Evolutionary conservation across 768 basidiomycete genomes (phyloP), one percentile per base, ranked within the genome.

Genomic region (Tulasnella sp.): DNA sequence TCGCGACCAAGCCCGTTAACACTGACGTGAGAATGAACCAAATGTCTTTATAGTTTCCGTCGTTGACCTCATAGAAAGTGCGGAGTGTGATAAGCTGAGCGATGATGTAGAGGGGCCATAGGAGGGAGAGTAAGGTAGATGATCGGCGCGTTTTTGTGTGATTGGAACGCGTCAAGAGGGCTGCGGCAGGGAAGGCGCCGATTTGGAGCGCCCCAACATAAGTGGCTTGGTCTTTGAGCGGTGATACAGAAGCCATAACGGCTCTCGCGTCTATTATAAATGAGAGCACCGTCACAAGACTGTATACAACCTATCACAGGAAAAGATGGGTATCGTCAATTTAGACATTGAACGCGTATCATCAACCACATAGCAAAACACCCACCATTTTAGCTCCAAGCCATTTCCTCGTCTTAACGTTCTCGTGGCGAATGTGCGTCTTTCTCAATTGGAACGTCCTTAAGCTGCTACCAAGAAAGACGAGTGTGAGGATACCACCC

Each of bases 31-130:
- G 50, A 17, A 38, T 19, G 2, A 30, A 32, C 29, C 70, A 73
- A 47, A 70, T 65, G 26, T 69, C 67, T 42, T 64, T 60, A 44
- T 63, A 47, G n/a, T 75, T 51, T 50, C 74, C 66, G 65, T 52
- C 23, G 45, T 64, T 58, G 49, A 67, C 64, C 43, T 68, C 60
- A 41, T 71, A 64, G 61, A 65, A 63, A 0, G 91, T 88, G 5
- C 89, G 78, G 0, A 80, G 73, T 78, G 85, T 82, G 4, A 88
- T 68, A 10, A 71, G 65, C 0, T 81, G 65, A 0, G 72, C 73
- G 15, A 75, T 19, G 11, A 79, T 51, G 65, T 89, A 88, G 8
- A 78, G 52, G 0, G 90, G 88, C 86, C 88, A 95, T 71, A 89
- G 94, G 50, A 94, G 68, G 9, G 96, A 78, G 38, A 92, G 71